These are phyloP conservation scores for Cornus florida DNA, from an alignment of 148 eudicot genomes.

Conservation along the genomic window DNA sequence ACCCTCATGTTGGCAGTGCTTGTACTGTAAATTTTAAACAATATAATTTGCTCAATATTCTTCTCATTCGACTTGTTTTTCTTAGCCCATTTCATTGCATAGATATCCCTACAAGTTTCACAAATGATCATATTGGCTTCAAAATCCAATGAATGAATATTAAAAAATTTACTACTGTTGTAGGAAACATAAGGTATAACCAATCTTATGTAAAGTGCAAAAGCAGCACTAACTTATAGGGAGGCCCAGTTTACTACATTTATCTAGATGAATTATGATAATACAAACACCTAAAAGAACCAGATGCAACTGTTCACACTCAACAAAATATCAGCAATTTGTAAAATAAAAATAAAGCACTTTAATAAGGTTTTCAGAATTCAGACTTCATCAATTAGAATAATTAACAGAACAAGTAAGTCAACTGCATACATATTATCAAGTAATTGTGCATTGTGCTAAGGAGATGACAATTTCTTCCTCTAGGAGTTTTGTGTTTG, in stretches of 20 bases:
- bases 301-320: background rate
- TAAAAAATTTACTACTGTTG: background rate
- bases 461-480: background rate
- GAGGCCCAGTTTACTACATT: background rate
- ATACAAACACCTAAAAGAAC: background rate
- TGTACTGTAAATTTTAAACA: background rate
- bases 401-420: background rate
- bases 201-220: background rate
- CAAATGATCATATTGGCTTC: background rate
- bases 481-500: background rate
- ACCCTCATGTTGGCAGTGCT: background rate
- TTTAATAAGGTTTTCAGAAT: background rate
- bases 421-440: background rate
- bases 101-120: background rate
- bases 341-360: background rate
- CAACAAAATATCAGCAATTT: background rate
- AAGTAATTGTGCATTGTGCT: conserved; percentile 1
- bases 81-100: background rate
- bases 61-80: background rate
- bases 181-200: background rate
- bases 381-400: conserved; percentile 1
- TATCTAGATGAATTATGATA: background rate
- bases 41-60: background rate
- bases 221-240: background rate
- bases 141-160: background rate